Base-by-base conservation (phyloP, 495 filamentous ascomycete species). In the Aspergillus ostianus region DNA sequence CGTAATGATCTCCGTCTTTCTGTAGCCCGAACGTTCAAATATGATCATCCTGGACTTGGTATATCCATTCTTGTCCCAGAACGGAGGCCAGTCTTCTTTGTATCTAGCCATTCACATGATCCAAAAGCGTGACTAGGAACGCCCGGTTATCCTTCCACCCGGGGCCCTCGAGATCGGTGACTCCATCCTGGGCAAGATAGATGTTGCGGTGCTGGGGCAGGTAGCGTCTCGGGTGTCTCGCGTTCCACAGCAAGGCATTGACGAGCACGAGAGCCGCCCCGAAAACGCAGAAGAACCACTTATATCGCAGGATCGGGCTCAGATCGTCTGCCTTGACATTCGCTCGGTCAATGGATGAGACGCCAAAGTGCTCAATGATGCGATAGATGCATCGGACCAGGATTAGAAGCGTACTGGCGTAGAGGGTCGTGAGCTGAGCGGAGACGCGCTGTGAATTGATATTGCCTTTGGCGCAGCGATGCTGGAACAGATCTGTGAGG, bases 201-300 rank as follows among this genome's bases (percentile, higher is more conserved):
- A 81, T 71, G 50, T 81, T 82, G 13, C 76, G 77, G 58, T 73
- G 76, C 55, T 70, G 65, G 0, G 86, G 86, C 44, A 89, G 69
- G 60, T 74, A 87, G 41, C 68, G 63, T 19, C 78, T 71, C 23
- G 85, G 85, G 63, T 85, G 80, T 32, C 79, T 72, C 1, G 76
- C 54, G 55, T 87, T 87, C 67, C 83, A 65, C 57, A 87, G 53
- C 4, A 80, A 59, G 7, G 70, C 70, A 57, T 87, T 88, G 19
- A 67, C 41, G 0, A 87, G 64, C 85, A 89, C 88, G 44, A 85
- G 67, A 1, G 63, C 61, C 0, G 79, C 82, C 67, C 88, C 86
- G 61, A 88, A 88, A 48, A 88, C 77, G 59, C 79, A 88, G 66
- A 87, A 87, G 66, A 80, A 88, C 79, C 80, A 84, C 70, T 88